Base-by-base conservation (phyloP, 2,329 filamentous ascomycete genomes). In the Aschersonia sp. region DNA sequence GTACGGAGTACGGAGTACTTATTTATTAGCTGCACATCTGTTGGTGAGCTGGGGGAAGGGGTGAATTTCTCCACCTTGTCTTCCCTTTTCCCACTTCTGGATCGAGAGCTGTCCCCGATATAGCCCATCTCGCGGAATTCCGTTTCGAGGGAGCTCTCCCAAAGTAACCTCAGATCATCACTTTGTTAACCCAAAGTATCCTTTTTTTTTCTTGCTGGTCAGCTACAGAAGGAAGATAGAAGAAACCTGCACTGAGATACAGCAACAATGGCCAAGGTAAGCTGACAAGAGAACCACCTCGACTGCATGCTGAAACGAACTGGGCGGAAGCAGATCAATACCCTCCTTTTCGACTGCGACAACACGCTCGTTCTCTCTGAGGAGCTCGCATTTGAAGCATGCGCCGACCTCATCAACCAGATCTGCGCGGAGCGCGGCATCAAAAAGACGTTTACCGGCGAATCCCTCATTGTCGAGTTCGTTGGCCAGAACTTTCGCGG, bases 321-420 rank as follows among this genome's bases (percentile, higher is more conserved):
- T 20, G 20, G 30, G 5, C 6, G 31, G n/a, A 35, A 31, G 3
- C 20, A 67, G 63, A 83, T 86, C 67, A 85, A 73, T 49, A 77
- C 82, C 54, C 71, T 88, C 60, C 75, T 88, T 57, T 84, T 88
- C 65, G 84, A 88, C 65, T 82, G 77, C 67, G 78, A 95, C 78
- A 95, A 95, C 77, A 95, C 89, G 54, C 86, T 95, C 64, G 88
- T 92, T 63, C 80, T 92, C 58, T 94, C 87, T 48, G 89, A 95
- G 72, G 82, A 85, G 60, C 77, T 94, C 57, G 89, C 89, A 62
- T 94, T 95, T 65, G 86, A 91, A 69, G 89, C 86, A 56, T 94
- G 87, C 67, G 86, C 89, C 59, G 84, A 86, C 51, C 80, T 95
- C 54, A 84, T 88, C 73, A 95, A 95, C 70, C 74, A 88, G 65